Evolutionary conservation across 345 rosid genomes (phyloP).

Genomic region (Aurinia saxatilis): DNA sequence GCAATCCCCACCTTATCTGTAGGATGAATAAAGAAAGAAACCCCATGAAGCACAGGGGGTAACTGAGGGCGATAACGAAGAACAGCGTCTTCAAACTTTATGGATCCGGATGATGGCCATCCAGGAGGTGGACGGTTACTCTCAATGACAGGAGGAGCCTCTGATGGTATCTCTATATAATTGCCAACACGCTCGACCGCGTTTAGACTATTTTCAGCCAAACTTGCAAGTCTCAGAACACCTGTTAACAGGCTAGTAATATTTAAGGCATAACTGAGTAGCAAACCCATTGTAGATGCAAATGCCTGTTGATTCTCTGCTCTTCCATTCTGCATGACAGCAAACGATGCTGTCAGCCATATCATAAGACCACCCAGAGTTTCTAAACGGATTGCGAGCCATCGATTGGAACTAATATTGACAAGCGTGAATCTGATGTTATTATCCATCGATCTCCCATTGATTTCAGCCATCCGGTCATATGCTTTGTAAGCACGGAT

Average conservation of each 20-base stretch:
- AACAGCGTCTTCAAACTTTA: constrained; percentile 85
- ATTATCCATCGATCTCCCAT: constrained; percentile 93
- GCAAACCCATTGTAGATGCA: constrained; percentile 98
- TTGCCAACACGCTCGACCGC: constrained; percentile 91
- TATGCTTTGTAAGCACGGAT: constrained; percentile 99
- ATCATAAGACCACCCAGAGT: constrained; percentile 94
- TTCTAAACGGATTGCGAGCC: constrained; percentile 95
- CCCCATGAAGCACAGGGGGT: constrained; percentile 90
- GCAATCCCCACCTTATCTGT: constrained; percentile 85
- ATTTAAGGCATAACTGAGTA: constrained; percentile 91
- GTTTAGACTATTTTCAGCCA: constrained; percentile 96
- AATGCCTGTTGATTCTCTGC: constrained; percentile 78
- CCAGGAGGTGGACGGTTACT: constrained; percentile 95
- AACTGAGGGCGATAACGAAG: constrained; percentile 91
- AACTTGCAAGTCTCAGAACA: constrained; percentile 94
- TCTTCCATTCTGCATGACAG: constrained; percentile 92
- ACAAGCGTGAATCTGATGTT: constrained; percentile 86
- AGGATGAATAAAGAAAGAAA: constrained; percentile 71
- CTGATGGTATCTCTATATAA: constrained; percentile 85
- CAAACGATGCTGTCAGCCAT: constrained; percentile 96
- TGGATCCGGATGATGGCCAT: constrained; percentile 98
- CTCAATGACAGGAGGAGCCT: constrained; percentile 77
- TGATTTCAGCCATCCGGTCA: constrained; percentile 87
- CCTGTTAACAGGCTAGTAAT: constrained; percentile 76
- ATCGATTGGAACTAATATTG: constrained; percentile 86